A percentile compares a stretch with the other conserved stretches of the same genome.
Conservation (phyloP, 345 rosid genomes). For the Odontarrhena argentea region DNA sequence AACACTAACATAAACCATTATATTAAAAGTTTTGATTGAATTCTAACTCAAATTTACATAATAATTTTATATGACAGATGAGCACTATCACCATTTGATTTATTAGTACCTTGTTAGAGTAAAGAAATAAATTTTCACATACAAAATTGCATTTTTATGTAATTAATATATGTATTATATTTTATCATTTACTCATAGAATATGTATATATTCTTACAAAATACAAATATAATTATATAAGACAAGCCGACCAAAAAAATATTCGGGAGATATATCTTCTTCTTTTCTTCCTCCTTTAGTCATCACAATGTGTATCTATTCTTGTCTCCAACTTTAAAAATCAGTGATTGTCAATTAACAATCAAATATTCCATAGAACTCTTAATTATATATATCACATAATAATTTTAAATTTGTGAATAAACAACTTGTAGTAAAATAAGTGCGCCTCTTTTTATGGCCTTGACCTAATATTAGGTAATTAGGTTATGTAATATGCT, state of each 20-base stretch:
- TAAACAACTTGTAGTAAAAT: not conserved
- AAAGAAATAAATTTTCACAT: too few species aligned
- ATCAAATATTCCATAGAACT: constrained; percentile 24
- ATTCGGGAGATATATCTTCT: constrained; percentile 11
- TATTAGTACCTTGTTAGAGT: too few species aligned
- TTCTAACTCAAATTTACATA: too few species aligned
- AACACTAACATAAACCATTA: too few species aligned
- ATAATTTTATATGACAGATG: too few species aligned
- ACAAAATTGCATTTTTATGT: too few species aligned
- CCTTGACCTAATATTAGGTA: constrained; percentile 30
- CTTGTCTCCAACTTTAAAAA: constrained; percentile 16
- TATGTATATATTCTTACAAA: not conserved
- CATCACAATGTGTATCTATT: constrained; percentile 17
- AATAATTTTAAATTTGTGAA: too few species aligned
- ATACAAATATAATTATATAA: not conserved
- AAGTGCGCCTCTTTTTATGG: constrained; percentile 17
- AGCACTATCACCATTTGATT: too few species aligned
- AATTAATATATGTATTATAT: too few species aligned
- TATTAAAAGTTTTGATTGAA: too few species aligned
- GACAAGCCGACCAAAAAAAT: constrained; percentile 23
- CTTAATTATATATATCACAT: not conserved
- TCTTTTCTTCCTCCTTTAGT: not conserved
- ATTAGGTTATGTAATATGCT: constrained; percentile 9
- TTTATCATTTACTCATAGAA: too few species aligned
- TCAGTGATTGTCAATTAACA: constrained; percentile 31